Evolutionary conservation across 306 rosid genomes (phyloP).

Genomic region (Cicer arietinum): DNA sequence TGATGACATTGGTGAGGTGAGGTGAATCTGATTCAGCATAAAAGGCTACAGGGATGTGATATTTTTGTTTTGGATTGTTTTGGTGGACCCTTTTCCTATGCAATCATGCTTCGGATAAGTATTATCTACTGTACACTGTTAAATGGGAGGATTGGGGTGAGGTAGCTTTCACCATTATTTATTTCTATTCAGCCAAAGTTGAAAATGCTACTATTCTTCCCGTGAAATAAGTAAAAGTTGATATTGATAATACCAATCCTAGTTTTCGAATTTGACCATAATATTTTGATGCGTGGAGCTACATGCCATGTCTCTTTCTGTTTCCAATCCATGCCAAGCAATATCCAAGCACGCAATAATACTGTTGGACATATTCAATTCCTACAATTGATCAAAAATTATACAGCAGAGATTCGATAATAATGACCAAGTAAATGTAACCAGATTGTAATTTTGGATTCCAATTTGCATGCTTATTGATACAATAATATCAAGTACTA

Average conservation of each 20-base stretch:
- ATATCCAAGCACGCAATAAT: background rate
- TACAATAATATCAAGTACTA: background rate
- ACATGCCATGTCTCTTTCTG: slow-evolving; percentile 43
- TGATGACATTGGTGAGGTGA: slow-evolving; percentile 44
- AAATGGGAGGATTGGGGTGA: background rate
- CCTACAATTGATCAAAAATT: background rate
- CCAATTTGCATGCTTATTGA: background rate
- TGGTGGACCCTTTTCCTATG: slow-evolving; percentile 38
- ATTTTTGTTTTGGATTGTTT: slow-evolving; percentile 18
- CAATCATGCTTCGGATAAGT: slow-evolving; percentile 48
- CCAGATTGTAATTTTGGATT: background rate
- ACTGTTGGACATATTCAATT: background rate
- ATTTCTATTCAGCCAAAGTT: slow-evolving; percentile 15
- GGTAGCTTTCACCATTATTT: slow-evolving; percentile 7
- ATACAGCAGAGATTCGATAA: background rate
- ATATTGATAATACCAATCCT: slow-evolving; percentile 1
- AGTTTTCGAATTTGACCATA: slow-evolving; percentile 14
- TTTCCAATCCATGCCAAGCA: slow-evolving; percentile 12
- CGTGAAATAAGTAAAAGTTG: slow-evolving; percentile 6
- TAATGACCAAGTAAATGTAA: background rate
- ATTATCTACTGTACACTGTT: background rate
- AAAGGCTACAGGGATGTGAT: background rate
- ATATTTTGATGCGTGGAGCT: slow-evolving; percentile 4
- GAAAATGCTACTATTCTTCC: background rate
- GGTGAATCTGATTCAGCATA: slow-evolving; percentile 35